Evolutionary conservation across 1,139 yeast genomes (phyloP).

Genomic region (Candida sp.): DNA sequence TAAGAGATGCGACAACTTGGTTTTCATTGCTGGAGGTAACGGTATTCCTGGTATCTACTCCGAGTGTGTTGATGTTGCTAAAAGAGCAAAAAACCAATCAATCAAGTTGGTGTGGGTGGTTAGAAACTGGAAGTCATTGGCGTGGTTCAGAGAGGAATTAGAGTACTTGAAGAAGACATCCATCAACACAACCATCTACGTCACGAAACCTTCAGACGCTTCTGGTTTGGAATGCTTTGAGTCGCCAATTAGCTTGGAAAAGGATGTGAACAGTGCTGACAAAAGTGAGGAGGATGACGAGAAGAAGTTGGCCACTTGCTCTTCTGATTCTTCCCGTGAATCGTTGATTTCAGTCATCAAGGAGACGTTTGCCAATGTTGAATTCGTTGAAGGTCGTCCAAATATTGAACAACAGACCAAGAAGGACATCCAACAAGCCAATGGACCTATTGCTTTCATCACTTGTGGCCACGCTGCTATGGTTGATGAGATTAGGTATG

Average conservation of each 20-base stretch:
- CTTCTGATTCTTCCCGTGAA: conserved; percentile 3
- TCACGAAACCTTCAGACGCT: conserved; percentile 29
- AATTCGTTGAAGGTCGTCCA: conserved; percentile 36
- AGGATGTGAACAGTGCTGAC: neutral
- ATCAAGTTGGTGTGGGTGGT: conserved; percentile 40
- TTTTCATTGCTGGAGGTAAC: conserved; percentile 43
- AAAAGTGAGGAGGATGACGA: conserved; percentile 22
- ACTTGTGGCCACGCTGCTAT: conserved; percentile 53
- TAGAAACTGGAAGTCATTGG: conserved; percentile 44
- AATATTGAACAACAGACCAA: conserved; percentile 24
- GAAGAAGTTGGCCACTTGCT: conserved; percentile 8
- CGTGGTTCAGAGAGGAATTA: conserved; percentile 40
- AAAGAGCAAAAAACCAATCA: conserved; percentile 28
- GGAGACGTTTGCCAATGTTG: conserved; percentile 23
- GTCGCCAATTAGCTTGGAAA: too few relatives aligned
- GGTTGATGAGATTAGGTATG: conserved; percentile 50
- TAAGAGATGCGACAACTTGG: conserved; percentile 30
- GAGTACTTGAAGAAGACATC: conserved; percentile 24
- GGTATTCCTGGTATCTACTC: conserved; percentile 48
- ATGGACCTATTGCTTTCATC: conserved; percentile 46
- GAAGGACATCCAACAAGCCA: conserved; percentile 31
- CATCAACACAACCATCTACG: conserved; percentile 32
- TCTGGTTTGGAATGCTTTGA: conserved; percentile 12
- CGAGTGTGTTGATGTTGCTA: conserved; percentile 36
- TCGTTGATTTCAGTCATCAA: conserved; percentile 10